Percentiles rank a stretch among this genome's conserved stretches.
phyloP scores from a whole-genome alignment of 2,329 filamentous ascomycete species.

The Chrysoporthe austroafricana region DNA sequence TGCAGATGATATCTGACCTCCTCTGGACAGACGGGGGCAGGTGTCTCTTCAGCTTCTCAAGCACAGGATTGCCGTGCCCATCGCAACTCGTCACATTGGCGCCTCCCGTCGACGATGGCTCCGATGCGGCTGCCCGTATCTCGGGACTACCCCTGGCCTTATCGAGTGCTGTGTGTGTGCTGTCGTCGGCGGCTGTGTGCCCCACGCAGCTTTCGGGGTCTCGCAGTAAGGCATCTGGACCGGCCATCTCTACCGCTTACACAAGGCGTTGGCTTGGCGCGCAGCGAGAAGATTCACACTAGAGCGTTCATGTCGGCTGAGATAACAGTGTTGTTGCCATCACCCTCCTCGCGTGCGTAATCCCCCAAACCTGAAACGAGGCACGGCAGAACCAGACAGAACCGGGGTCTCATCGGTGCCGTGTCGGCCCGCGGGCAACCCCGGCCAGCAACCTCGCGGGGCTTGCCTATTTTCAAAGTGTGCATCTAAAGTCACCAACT shows the following conservation, averaged over 20 bases:
- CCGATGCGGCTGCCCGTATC: constrained; percentile 8
- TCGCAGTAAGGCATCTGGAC: neutral
- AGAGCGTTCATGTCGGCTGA: neutral
- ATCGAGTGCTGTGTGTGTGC: neutral
- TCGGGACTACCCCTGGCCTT: constrained; percentile 12
- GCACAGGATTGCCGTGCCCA: neutral
- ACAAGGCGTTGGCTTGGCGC: neutral
- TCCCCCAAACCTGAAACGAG: too few species aligned
- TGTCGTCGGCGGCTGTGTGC: constrained; percentile 13
- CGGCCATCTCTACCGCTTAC: constrained; percentile 17
- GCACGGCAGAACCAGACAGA: too few species aligned
- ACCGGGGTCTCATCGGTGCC: too few species aligned
- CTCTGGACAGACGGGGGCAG: constrained; percentile 12
- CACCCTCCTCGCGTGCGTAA: neutral
- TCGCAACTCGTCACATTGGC: neutral
- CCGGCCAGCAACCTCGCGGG: too few species aligned
- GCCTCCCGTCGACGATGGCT: constrained; percentile 6
- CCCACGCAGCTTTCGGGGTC: constrained; percentile 22
- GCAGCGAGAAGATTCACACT: neutral
- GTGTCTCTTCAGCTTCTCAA: constrained; percentile 11
- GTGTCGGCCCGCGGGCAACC: too few species aligned
- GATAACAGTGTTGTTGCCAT: neutral
- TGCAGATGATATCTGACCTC: neutral
- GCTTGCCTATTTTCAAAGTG: too few species aligned
- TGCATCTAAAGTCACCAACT: too few species aligned